Conservation (phyloP, 2,329 filamentous ascomycete genomes). For the Epichloe hybrida region DNA sequence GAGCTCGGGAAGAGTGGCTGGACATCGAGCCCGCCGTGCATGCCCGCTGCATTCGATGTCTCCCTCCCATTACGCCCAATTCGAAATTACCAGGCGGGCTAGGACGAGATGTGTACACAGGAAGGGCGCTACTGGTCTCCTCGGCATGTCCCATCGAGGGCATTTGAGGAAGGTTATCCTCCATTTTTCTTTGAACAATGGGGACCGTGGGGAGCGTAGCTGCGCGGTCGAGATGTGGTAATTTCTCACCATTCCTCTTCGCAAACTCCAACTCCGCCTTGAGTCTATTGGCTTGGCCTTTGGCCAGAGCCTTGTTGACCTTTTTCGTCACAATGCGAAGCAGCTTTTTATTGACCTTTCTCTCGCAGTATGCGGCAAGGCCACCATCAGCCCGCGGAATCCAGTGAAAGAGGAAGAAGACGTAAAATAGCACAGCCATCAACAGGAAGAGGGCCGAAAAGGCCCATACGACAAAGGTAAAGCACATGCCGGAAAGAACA, state of each 20-base stretch:
- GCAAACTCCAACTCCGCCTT: constrained; percentile 37
- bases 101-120: constrained; percentile 47
- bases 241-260: constrained; percentile 38
- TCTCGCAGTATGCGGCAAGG: constrained; percentile 72
- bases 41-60: constrained; percentile 33
- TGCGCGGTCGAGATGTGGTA: constrained; percentile 33
- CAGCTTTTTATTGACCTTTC: constrained; percentile 79
- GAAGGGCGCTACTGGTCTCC: constrained; percentile 48
- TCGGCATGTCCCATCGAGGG: constrained; percentile 46
- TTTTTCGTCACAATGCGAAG: constrained; percentile 74
- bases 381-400: constrained; percentile 72
- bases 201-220: constrained; percentile 56
- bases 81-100: constrained; percentile 40
- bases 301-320: constrained; percentile 76
- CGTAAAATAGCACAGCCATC: constrained; percentile 63
- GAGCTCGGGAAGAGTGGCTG: constrained; percentile 52
- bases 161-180: constrained; percentile 41
- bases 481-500: constrained; percentile 81
- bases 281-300: constrained; percentile 51
- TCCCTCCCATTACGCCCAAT: constrained; percentile 38
- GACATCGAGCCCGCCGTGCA: constrained; percentile 42
- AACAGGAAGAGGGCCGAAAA: constrained; percentile 65
- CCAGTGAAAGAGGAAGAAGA: constrained; percentile 85
- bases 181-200: constrained; percentile 18
- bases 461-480: constrained; percentile 81